Base-by-base conservation (phyloP, 176 grass and related monocot genomes). In the Bromus sterilis region DNA sequence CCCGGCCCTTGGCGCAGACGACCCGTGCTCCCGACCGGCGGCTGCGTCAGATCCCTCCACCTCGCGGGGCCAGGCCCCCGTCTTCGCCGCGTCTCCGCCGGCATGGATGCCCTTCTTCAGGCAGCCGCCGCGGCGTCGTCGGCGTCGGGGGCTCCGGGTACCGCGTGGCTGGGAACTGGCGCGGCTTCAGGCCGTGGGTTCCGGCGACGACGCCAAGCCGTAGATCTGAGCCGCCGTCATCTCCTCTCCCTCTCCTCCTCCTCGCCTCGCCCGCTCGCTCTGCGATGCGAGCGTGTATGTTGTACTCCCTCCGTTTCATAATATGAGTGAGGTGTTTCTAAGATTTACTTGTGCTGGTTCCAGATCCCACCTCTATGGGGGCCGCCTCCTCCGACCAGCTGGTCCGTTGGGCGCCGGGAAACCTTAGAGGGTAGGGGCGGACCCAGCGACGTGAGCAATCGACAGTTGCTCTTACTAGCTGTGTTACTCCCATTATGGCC, bases 171-270 rank as follows among this genome's bases (percentile, higher is more conserved):
- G 24, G 49, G 34, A 15, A 6, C 28, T 24, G 48, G 2, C 24
- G 34, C 10, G 23, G 79, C 23, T 31, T 57, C 49, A 33, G 33
- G 33, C 14, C 24, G 24, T 4, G 48, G 63, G 34, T 39, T 69
- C 5, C 33, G 34, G 44, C 24, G 49, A 65, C n/a, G n/a, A 11
- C 33, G 79, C 49, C 79, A 81, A 42, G 79, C 65, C 26, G 24
- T 44, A 81, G 34, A 58, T 81, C 79, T 71, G 79, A 81, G 79
- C 48, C 79, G 48, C 49, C 24, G 2, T 51, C 14, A 20, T 58
- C 23, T 20, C 78, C 55, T 9, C 16, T 36, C 21, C 16, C 16
- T 64, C 33, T 15, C 12, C n/a, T 18, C 25, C 43, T 2, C 5
- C 24, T 21, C 2, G 14, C 4, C 25, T 56, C 48, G 5, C 46